A percentile compares a stretch with the other conserved stretches of the same genome.
Evolutionary conservation across 371 early-diverging fungal species (phyloP).

Genomic region (Mortierella sp.): DNA sequence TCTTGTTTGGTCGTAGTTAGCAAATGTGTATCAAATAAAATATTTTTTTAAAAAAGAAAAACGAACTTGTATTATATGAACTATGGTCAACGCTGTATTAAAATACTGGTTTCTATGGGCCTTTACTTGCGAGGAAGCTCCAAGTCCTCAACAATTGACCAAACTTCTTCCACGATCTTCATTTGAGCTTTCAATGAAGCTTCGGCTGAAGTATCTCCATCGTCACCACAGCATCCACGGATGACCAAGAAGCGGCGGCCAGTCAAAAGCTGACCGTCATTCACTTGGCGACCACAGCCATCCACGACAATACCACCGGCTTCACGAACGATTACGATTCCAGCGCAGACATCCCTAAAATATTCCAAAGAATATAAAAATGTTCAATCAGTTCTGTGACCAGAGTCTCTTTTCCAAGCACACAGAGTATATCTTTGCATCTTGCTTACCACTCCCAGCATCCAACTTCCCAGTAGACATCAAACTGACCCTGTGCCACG

Average conservation of each 20-base stretch:
- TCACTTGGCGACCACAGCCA: constrained; percentile 60
- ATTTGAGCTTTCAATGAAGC: constrained; percentile 33
- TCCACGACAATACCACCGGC: constrained; percentile 81
- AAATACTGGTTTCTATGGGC: not conserved
- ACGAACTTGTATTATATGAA: not conserved
- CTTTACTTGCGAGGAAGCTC: constrained; percentile 42
- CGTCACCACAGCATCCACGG: constrained; percentile 50
- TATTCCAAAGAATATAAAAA: not conserved
- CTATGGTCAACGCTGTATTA: not conserved
- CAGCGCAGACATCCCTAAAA: constrained; percentile 87
- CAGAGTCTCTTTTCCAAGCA: not conserved
- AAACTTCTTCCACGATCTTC: constrained; percentile 54
- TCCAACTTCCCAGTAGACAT: constrained; percentile 95
- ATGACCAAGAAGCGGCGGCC: constrained; percentile 51
- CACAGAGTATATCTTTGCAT: not conserved
- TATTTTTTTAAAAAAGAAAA: not conserved
- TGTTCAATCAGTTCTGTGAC: not conserved
- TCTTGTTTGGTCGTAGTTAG: constrained; percentile 1
- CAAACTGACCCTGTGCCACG: constrained; percentile 86
- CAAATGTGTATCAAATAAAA: too few species aligned
- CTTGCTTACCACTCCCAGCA: constrained; percentile 75
- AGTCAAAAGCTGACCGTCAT: constrained; percentile 51
- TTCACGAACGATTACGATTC: constrained; percentile 77
- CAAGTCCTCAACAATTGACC: constrained; percentile 53
- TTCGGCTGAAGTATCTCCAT: constrained; percentile 42